Evolutionary conservation across 257 asterid genomes (phyloP), one percentile per base, ranked within the genome.

Genomic region (Echium plantagineum): DNA sequence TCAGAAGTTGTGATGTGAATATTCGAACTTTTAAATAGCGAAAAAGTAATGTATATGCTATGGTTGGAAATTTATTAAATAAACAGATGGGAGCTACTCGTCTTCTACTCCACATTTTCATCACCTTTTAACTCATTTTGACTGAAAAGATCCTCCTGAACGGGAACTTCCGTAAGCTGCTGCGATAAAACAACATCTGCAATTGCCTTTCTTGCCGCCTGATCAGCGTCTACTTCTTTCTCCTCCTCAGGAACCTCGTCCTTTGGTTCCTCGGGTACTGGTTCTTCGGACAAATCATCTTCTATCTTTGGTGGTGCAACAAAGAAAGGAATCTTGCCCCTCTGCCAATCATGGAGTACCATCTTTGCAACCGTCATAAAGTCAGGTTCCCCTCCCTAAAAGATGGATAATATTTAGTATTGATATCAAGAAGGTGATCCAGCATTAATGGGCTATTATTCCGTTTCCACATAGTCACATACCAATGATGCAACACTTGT

Each of bases 341-440:
- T 85, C 71, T 85, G 98, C 96, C 96, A 85, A 64, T 91, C 94
- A 46, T 88, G 96, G 55, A 91, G 96, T 60, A 91, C 64, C 91
- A 91, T 82, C 89, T 88, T 91, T 28, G 90, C 94, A 66, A 80
- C 95, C 13, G 96, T 88, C 83, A 59, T 88, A 52, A 71, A 74
- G 68, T 91, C 97, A 0, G 98, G 97, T 69, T 91, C 98, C 12
- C 98, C 98, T 35, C 98, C 98, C 98, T 91, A 67, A 7, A 66
- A 1, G 16, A 16, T 15, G 1, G 3, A 30, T 19, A 20, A 24
- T 42, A 42, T 8, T 42, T 16, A 42, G 48, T 42, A 42, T 9
- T 12, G 10, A 4, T 42, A 1, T 42, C 9, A 8, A 42, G 15
- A 42, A 16, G 15, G 15, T 8, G 48, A 35, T 9, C 1, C 1